Evolutionary conservation across 192 early-diverging fungal genomes (phyloP).

Genomic region (Powellomyces hirtus): DNA sequence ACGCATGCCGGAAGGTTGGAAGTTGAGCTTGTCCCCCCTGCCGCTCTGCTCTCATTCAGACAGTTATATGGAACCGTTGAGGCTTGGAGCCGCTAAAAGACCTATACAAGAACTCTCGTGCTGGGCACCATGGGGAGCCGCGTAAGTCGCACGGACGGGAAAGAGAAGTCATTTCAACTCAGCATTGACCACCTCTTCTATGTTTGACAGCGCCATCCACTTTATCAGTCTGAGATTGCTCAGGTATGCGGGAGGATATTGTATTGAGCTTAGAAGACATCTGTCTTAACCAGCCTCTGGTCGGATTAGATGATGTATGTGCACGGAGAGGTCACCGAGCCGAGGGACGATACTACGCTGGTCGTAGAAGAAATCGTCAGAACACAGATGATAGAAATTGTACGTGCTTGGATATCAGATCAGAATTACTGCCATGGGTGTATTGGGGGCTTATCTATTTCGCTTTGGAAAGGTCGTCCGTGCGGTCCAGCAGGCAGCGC

Average conservation of each 20-base stretch:
- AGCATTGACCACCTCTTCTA: too few relatives aligned
- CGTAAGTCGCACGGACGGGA: too few relatives aligned
- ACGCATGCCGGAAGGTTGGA: too few relatives aligned
- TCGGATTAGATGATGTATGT: conserved; percentile 99
- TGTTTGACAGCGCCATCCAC: conserved; percentile 20
- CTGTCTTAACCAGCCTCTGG: background rate
- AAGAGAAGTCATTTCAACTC: too few relatives aligned
- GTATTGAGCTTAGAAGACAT: background rate
- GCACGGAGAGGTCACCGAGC: conserved; percentile 90
- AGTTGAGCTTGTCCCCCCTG: too few relatives aligned
- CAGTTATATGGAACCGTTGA: too few relatives aligned
- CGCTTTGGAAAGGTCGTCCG: conserved; percentile 84
- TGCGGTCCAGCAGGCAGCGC: conserved; percentile 81
- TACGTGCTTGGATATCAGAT: too few relatives aligned
- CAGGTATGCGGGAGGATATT: conserved; percentile 11
- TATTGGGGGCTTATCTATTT: background rate
- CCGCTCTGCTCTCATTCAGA: too few relatives aligned
- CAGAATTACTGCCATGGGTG: background rate
- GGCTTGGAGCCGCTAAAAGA: too few relatives aligned
- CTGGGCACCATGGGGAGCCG: too few relatives aligned
- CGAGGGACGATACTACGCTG: conserved; percentile 79
- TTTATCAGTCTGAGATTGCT: conserved; percentile 28
- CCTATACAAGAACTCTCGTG: too few relatives aligned
- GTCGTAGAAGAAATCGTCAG: conserved; percentile 95
- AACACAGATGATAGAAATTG: conserved; percentile 92